These are phyloP conservation scores for Noccaea bulbosa DNA, from an alignment of 345 rosid species.

Conservation along the genomic window DNA sequence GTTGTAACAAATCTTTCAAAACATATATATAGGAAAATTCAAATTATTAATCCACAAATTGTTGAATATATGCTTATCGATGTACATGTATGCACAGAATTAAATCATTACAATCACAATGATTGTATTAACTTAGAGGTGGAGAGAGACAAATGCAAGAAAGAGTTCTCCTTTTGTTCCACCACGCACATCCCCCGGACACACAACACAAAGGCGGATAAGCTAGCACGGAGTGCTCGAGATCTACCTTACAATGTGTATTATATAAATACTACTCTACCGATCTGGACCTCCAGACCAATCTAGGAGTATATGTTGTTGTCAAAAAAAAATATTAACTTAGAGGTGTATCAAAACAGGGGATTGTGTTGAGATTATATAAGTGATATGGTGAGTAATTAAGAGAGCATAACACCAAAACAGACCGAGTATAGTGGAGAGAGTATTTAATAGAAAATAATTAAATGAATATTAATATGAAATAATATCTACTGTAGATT, in stretches of 20 bases:
- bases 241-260: too few relatives aligned
- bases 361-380: constrained; percentile 53
- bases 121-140: constrained; percentile 31
- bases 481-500: constrained; percentile 70
- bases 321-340: too few relatives aligned
- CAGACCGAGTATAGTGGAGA: constrained; percentile 65
- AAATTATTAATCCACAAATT: neutral
- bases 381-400: constrained; percentile 57
- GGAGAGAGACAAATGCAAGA: too few relatives aligned
- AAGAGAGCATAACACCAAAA: constrained; percentile 41
- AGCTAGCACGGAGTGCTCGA: too few relatives aligned
- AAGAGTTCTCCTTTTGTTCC: too few relatives aligned
- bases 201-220: too few relatives aligned
- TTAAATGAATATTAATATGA: constrained; percentile 24
- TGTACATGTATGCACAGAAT: neutral
- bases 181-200: too few relatives aligned
- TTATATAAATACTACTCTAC: too few relatives aligned
- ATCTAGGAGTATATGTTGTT: too few relatives aligned
- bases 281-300: too few relatives aligned
- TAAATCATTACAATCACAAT: neutral
- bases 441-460: constrained; percentile 37
- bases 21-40: neutral
- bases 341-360: constrained; percentile 40
- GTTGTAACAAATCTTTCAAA: neutral
- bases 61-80: neutral